Conservation (phyloP, 2,329 filamentous ascomycete genomes). For the Fusarium sp. region DNA sequence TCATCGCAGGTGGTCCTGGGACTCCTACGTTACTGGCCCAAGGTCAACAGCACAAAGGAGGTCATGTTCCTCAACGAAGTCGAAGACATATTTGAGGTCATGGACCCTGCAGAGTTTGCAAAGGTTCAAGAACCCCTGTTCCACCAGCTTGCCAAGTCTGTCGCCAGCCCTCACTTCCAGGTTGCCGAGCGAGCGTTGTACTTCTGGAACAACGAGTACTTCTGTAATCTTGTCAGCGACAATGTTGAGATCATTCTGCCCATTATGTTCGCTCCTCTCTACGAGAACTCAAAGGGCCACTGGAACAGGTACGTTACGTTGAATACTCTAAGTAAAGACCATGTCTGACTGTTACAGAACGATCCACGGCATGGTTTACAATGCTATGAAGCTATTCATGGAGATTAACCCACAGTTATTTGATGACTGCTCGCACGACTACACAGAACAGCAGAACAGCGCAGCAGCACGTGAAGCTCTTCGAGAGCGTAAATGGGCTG, state of each 20-base stretch:
- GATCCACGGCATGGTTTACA: slow-evolving; percentile 99
- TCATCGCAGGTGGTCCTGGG: slow-evolving; percentile 84
- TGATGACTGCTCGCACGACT: slow-evolving; percentile 98
- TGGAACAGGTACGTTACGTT: slow-evolving; percentile 84
- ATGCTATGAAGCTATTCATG: slow-evolving; percentile 99
- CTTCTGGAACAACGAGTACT: slow-evolving; percentile 99
- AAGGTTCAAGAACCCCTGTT: slow-evolving; percentile 99
- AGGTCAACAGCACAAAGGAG: slow-evolving; percentile 99
- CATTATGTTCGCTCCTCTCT: slow-evolving; percentile 98
- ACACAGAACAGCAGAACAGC: slow-evolving; percentile 94
- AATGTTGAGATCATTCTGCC: slow-evolving; percentile 98
- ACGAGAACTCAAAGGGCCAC: slow-evolving; percentile 98
- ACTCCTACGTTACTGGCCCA: slow-evolving; percentile 96
- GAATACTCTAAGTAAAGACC: not conserved
- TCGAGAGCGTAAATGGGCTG: slow-evolving; percentile 89
- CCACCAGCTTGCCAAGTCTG: slow-evolving; percentile 96
- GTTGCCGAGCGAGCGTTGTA: slow-evolving; percentile 97
- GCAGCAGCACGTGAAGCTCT: slow-evolving; percentile 84
- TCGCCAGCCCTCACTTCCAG: slow-evolving; percentile 98
- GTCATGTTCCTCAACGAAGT: slow-evolving; percentile 99
- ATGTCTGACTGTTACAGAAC: slow-evolving; percentile 67
- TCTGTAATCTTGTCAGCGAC: slow-evolving; percentile 98
- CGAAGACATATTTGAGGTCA: slow-evolving; percentile 99
- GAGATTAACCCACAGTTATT: slow-evolving; percentile 99
- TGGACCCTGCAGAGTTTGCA: slow-evolving; percentile 98